These are phyloP conservation scores for Beauveria scarabaeidicola DNA, from an alignment of 2,329 filamentous ascomycete species.

Conservation along the genomic window DNA sequence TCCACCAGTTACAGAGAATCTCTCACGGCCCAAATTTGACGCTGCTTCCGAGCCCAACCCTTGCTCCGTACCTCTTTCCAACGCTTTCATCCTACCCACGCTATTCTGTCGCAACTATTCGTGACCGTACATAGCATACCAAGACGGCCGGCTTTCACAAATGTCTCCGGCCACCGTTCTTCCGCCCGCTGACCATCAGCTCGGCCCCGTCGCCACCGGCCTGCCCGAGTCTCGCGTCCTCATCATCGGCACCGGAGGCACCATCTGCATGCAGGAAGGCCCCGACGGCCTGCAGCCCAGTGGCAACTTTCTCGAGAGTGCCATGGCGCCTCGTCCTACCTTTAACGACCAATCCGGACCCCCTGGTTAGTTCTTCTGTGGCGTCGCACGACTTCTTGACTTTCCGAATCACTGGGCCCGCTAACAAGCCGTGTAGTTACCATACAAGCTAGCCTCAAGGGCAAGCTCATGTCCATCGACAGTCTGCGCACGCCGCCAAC, in stretches of 20 bases:
- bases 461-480: slow-evolving; percentile 44
- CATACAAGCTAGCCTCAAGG: slow-evolving; percentile 43
- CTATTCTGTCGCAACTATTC: not conserved
- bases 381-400: not conserved
- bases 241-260: slow-evolving; percentile 83
- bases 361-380: slow-evolving; percentile 18
- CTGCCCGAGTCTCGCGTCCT: slow-evolving; percentile 72
- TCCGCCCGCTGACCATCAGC: slow-evolving; percentile 5
- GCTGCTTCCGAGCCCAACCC: not conserved
- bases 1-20: not conserved
- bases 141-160: not conserved
- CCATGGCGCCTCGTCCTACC: slow-evolving; percentile 71
- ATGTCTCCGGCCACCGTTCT: slow-evolving; percentile 16
- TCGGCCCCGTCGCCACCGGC: slow-evolving; percentile 17
- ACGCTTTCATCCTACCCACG: not conserved
- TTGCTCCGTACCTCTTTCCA: not conserved
- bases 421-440: slow-evolving; percentile 27
- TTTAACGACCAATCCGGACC: slow-evolving; percentile 61
- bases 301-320: slow-evolving; percentile 69
- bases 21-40: not conserved
- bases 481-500: slow-evolving; percentile 74
- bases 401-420: not conserved
- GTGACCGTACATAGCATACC: not conserved
- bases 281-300: slow-evolving; percentile 73
- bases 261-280: slow-evolving; percentile 85